Evolutionary conservation across 2,329 filamentous ascomycete species (phyloP), one percentile per base, ranked within the genome.

Genomic region (Zymoseptoria passerinii): DNA sequence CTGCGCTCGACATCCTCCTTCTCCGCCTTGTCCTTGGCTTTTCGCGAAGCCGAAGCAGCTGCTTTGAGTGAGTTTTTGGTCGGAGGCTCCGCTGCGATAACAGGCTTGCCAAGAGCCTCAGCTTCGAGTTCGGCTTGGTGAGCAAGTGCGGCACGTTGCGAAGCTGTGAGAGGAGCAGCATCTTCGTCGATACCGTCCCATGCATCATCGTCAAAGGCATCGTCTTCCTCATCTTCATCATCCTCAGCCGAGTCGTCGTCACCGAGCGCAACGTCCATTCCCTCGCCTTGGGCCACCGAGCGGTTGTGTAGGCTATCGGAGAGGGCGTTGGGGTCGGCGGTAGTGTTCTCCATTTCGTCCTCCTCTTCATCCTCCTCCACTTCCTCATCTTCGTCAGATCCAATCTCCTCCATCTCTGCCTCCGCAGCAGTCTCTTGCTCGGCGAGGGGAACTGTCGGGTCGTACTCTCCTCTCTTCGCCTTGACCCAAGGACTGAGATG

Each of bases 401-500:
- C 73, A 49, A 72, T 75, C 16, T 74, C 75, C 7, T 62, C 67
- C 23, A 62, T 82, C 56, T 95, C 81, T 8, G 88, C 90, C 76
- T 96, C 92, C 13, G 84, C 89, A 71, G 94, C 91, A 19, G 86
- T 84, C 75, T 96, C 88, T 74, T 96, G 92, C 62, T 92, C 90
- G 61, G 88, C 90, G 57, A 97, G 80, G 40, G 90, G 84, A 60
- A 89, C 80, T 18, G 89, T 94, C 50, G 94, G 94, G 73, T 99
- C 94, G 72, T 99, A 99, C 67, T 87, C 87, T 58, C 92, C 92
- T 71, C 88, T 87, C 60, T 86, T 88, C 61, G 84, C 81, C 80
- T 92, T 92, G 63, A 97, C 91, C 81, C 95, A 99, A 27, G 94
- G 94, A 74, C 92, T 97, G 67, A 99, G 76, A 80, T 99, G 94